Percentiles rank a stretch among this genome's conserved stretches.
These are phyloP conservation scores for Lophium mytilinum DNA, from an alignment of 495 filamentous ascomycete genomes.

Conservation along the genomic window DNA sequence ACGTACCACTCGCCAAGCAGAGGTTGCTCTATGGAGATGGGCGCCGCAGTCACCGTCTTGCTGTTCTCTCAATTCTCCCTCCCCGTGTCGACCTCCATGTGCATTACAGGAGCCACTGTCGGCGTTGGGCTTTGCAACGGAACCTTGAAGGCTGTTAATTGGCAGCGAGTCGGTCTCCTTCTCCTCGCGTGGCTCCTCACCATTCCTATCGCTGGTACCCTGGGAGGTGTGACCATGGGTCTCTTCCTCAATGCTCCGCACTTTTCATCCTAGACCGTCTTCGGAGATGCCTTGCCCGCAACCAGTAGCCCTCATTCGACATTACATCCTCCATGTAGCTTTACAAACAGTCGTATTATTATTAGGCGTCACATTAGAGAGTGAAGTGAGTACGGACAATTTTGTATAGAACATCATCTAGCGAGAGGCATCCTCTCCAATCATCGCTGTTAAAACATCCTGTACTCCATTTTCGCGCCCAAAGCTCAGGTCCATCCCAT, in stretches of 20 bases:
- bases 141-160: conserved; percentile 52
- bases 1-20: conserved; percentile 57
- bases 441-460: no score
- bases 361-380: no score
- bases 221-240: conserved; percentile 54
- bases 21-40: conserved; percentile 58
- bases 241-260: conserved; percentile 52
- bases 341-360: no score
- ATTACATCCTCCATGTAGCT: no score
- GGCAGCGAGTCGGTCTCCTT: conserved; percentile 44
- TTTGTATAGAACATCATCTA: no score
- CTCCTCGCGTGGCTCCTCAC: conserved; percentile 54
- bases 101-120: conserved; percentile 34
- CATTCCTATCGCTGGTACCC: conserved; percentile 52
- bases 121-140: conserved; percentile 35
- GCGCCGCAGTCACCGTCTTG: conserved; percentile 57
- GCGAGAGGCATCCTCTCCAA: no score
- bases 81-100: conserved; percentile 38
- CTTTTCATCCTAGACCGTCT: not conserved
- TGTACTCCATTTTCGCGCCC: no score
- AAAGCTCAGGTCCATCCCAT: no score
- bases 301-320: no score
- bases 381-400: no score
- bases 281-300: no score
- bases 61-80: conserved; percentile 55